Evolutionary conservation across 768 basidiomycete genomes (phyloP), one percentile per base, ranked within the genome.

Genomic region (Suillus hirtellus): DNA sequence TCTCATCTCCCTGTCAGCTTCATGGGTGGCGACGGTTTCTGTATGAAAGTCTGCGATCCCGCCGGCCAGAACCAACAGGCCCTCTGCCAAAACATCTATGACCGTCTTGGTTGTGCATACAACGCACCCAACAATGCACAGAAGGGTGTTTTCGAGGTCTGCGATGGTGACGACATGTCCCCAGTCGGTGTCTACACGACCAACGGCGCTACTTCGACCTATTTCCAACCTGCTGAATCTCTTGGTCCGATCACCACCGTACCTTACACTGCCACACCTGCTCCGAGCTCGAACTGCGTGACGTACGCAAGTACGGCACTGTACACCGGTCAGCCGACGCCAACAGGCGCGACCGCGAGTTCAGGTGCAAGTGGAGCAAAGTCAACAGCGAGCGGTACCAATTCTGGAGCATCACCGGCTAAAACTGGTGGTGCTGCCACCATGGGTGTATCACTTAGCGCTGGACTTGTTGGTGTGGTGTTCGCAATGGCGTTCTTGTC

Each of bases 1-100:
- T 35, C 31, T 58, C 4, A 37, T 27, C 61, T 67, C 15, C 21
- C 71, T 71, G 44, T 78, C 67, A 89, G 89, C 72, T 93, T 93
- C 81, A 86, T 91, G 70, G 92, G 92, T 56, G 81, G 80, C 31
- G 72, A 78, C 66, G 60, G 63, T 27, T 89, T 90, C 80, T 93
- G 90, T 75, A 69, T 90, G 66, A 93, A 93, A 75, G 78, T 82
- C 0, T 94, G 92, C 77, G 85, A 91, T 69, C 86, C 87, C 2
- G 66, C 72, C 1, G 77, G 78, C 12, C 68, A 82, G n/a, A 80
- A 85, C 68, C 79, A 82, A 0, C 76, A 78, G 4, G 70, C 77
- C n/a, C 82, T 73, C 68, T 93, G 92, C 78, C 78, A 90, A 72
- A 87, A 94, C 80, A 82, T 86, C 64, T 88, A 79, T 64, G 90